Evolutionary conservation across 352 stramenopile genomes (phyloP), one percentile per base, ranked within the genome.

Genomic region (Pythium brassicae): DNA sequence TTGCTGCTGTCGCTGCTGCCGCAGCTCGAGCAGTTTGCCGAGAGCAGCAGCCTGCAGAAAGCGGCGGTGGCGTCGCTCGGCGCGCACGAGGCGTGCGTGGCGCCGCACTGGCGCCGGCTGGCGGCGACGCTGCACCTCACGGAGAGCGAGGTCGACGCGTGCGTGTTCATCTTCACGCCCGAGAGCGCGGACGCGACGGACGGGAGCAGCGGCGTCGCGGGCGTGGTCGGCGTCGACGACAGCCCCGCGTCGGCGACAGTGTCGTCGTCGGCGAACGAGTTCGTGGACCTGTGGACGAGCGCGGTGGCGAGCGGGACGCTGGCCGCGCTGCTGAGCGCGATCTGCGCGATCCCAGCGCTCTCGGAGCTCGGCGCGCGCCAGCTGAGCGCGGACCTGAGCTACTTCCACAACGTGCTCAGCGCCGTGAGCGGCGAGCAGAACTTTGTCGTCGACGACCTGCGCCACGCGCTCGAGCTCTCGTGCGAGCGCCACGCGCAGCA

Each of bases 331-430:
- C 57, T 92, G 43, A 64, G 63, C 6, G 72, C 61, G 2, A 66
- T 93, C 4, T 74, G 68, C 32, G 71, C 69, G 40, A 91, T 94
- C 59, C 69, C 77, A 9, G 37, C 63, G 50, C 62, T 94, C 19
- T 87, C 83, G 32, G 59, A 76, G n/a, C 59, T 77, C 15, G 85
- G 82, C 2, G 67, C 68, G 1, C 62, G 71, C 49, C 83, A 94
- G 49, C 59, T 94, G 19, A 72, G 61, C 50, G 82, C 78, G 2
- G 85, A 94, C 48, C 27, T 93, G 42, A 70, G 69, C 35, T 94
- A 94, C 57, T 90, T 93, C 40, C 65, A 87, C 58, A 94, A 92
- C 50, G 81, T 93, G 14, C 59, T 92, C 42, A 87, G 70, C 48
- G 85, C 85, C 0, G 73, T 94, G 17, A 78, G 82, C 4, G 74